Base-by-base conservation (phyloP, 805 yeast genomes). In the Ogataea glucozyma region DNA sequence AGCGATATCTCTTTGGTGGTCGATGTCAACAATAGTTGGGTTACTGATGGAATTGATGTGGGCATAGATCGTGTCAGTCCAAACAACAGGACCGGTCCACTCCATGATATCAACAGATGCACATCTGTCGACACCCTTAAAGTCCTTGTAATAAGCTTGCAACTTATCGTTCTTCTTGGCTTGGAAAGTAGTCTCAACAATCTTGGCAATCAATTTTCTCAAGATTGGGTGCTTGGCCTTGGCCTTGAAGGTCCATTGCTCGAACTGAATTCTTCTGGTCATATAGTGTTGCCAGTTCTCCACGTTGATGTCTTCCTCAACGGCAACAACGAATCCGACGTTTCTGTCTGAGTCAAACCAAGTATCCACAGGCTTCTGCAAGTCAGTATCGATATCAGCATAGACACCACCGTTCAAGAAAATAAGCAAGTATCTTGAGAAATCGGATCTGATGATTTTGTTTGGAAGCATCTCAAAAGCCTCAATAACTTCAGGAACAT, bases 31-130 rank as follows among this genome's bases (percentile, higher is more conserved):
- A 39, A 62, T 53, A 2, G 65, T 61, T 41, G 66, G 66, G 30
- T 62, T 59, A 38, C 46, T 51, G 32, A 62, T 48, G 18, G 64
- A 58, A 58, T 83, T 83, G 58, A 84, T 70, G 59, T 84, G 85
- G 7, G 75, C 74, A 61, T 84, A 73, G 10, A 84, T 73, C 9
- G 81, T 79, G 58, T 85, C 91, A 1, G 95, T 81, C 82, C 88
- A 85, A 19, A 80, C 66, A 31, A 88, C 93, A 34, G 85, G 79
- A 9, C 95, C 95, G 0, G 93, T 83, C 88, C 88, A 83, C 54
- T 72, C 76, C 70, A 80, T 78, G 41, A 83, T 78, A 50, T 77
- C 83, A 44, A 68, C 58, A 2, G 66, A 60, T 14, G 59, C 54
- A 45, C 69, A 64, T 47, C 60, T 57, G 48, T 65, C 69, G 29